These are phyloP conservation scores for Eucalyptus sideroxylon DNA, from an alignment of 345 rosid species.

Conservation along the genomic window DNA sequence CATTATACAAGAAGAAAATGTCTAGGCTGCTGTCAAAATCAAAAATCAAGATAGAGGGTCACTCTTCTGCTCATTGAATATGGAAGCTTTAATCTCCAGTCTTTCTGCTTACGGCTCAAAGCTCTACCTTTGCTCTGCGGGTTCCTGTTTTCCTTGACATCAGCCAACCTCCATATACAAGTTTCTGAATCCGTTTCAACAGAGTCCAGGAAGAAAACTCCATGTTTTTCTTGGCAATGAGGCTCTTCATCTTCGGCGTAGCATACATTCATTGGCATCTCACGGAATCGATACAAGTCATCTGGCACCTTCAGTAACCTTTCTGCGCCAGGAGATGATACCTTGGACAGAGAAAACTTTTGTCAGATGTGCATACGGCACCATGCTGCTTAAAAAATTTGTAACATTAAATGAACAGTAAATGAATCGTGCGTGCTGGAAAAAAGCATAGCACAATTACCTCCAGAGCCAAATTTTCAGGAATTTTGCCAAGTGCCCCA, in stretches of 20 bases:
- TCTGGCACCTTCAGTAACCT: slow-evolving; percentile 70
- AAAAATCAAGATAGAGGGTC: slow-evolving; percentile 48
- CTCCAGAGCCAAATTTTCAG: slow-evolving; percentile 81
- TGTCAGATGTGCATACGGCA: background rate
- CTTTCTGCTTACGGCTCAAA: slow-evolving; percentile 63
- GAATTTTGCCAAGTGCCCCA: slow-evolving; percentile 49
- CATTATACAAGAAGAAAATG: background rate
- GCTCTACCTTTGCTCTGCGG: slow-evolving; percentile 73
- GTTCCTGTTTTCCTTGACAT: slow-evolving; percentile 77
- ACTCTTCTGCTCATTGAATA: slow-evolving; percentile 38
- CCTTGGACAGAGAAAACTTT: slow-evolving; percentile 17
- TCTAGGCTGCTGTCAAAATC: background rate
- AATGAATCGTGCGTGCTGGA: background rate
- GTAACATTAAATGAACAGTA: background rate
- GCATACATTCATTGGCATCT: slow-evolving; percentile 61
- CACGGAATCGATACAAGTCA: slow-evolving; percentile 57
- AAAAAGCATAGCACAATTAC: slow-evolving; percentile 12
- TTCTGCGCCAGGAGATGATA: slow-evolving; percentile 88
- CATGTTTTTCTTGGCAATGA: slow-evolving; percentile 20
- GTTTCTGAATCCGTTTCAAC: slow-evolving; percentile 38
- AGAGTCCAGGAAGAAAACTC: slow-evolving; percentile 55
- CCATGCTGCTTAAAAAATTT: background rate
- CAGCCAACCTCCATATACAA: slow-evolving; percentile 81
- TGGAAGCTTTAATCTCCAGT: slow-evolving; percentile 58
- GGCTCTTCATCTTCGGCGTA: slow-evolving; percentile 33